These are phyloP conservation scores for Grammothele lineata DNA, from an alignment of 768 basidiomycete genomes.

Conservation along the genomic window DNA sequence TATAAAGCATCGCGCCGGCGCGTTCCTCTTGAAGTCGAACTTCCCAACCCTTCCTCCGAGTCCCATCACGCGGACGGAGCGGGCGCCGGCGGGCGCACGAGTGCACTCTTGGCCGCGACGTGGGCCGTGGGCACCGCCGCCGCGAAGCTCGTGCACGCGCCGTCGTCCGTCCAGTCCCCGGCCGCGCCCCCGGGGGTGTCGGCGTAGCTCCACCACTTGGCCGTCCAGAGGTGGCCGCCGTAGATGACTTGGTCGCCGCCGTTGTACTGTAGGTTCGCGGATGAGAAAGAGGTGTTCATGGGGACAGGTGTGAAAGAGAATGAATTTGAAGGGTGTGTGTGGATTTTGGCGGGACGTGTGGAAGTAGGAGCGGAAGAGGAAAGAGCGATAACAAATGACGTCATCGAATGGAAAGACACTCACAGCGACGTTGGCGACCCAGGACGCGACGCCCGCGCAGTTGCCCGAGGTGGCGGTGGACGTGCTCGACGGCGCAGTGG, in stretches of 20 bases:
- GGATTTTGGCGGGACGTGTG: too few species aligned
- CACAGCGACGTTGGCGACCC: constrained; percentile 26
- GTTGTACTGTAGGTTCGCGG: constrained; percentile 21
- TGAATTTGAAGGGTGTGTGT: too few species aligned
- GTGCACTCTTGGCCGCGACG: constrained; percentile 2
- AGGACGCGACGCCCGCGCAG: constrained; percentile 23
- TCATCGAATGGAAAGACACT: constrained; percentile 4
- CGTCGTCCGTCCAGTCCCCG: constrained; percentile 24
- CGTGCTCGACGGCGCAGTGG: constrained; percentile 4
- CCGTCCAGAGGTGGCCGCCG: constrained; percentile 25
- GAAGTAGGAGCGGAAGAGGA: too few species aligned
- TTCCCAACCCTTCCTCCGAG: too few species aligned
- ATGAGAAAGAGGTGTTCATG: neutral
- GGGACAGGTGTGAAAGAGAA: too few species aligned
- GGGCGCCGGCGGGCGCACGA: neutral
- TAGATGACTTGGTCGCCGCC: constrained; percentile 24
- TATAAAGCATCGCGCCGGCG: neutral
- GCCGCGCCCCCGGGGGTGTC: constrained; percentile 23
- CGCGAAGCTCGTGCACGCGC: constrained; percentile 19
- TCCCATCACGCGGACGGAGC: neutral
- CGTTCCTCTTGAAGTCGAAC: neutral
- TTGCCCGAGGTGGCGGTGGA: constrained; percentile 13
- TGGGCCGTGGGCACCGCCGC: constrained; percentile 8
- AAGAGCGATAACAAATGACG: neutral
- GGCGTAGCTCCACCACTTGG: constrained; percentile 28